phyloP scores from a whole-genome alignment of 2,329 filamentous ascomycete species.

The Tolypocladium tropicale region DNA sequence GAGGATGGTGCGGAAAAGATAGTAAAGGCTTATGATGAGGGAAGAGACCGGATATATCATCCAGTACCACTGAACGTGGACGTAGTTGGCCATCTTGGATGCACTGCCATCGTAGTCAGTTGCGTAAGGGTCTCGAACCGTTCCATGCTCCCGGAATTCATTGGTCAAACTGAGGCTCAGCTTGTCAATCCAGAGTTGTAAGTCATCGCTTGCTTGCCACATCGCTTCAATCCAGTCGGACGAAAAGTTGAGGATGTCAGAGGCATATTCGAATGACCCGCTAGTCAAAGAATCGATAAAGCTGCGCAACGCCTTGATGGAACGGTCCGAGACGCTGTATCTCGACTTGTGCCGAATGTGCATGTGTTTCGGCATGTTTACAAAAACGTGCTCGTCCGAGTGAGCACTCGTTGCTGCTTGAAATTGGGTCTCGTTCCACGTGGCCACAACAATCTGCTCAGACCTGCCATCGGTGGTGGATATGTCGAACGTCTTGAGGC shows the following conservation, averaged over 20 bases:
- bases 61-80: slow-evolving; percentile 26
- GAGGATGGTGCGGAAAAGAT: slow-evolving; percentile 23
- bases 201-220: slow-evolving; percentile 19
- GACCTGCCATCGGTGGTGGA: slow-evolving; percentile 17
- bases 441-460: slow-evolving; percentile 11
- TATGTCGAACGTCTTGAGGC: slow-evolving; percentile 20
- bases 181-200: slow-evolving; percentile 20
- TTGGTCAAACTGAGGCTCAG: slow-evolving; percentile 24
- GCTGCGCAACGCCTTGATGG: slow-evolving; percentile 16
- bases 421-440: slow-evolving; percentile 19
- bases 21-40: slow-evolving; percentile 22
- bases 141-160: slow-evolving; percentile 23
- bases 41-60: slow-evolving; percentile 23
- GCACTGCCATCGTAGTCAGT: slow-evolving; percentile 18
- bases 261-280: slow-evolving; percentile 19
- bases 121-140: slow-evolving; percentile 3
- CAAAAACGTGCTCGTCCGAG: slow-evolving; percentile 19
- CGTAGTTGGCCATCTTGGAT: slow-evolving; percentile 17
- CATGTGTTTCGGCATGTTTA: slow-evolving; percentile 18
- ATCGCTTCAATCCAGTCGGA: slow-evolving; percentile 28
- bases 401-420: slow-evolving; percentile 14
- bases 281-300: slow-evolving; percentile 22
- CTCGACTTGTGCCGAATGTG: slow-evolving; percentile 12
- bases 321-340: slow-evolving; percentile 20
- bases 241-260: slow-evolving; percentile 18